Conservation (phyloP, 345 rosid species). For the Citrus maxima region DNA sequence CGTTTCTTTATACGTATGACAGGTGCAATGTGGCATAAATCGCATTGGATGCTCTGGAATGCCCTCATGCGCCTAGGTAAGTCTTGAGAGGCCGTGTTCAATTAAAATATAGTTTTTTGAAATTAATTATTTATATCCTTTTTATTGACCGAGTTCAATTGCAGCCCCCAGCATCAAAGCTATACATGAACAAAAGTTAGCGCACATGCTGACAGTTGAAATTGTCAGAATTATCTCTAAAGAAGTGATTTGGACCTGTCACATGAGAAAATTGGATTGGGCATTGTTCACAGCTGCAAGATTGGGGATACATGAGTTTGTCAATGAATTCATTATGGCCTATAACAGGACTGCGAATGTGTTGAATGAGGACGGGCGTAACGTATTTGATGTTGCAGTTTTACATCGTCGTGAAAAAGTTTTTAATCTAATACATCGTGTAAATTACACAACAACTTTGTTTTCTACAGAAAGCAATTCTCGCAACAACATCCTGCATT, state of each 20-base stretch:
- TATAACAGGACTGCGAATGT: too few relatives aligned
- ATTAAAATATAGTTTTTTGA: too few relatives aligned
- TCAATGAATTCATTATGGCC: neutral
- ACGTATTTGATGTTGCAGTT: conserved; percentile 11
- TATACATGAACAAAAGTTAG: too few relatives aligned
- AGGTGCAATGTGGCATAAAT: neutral
- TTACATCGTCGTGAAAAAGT: conserved; percentile 8
- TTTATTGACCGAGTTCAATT: too few relatives aligned
- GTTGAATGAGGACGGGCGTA: neutral
- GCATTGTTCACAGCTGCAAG: neutral
- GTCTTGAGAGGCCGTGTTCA: too few relatives aligned
- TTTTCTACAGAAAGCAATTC: fast-evolving
- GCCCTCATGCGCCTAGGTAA: too few relatives aligned
- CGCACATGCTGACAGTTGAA: too few relatives aligned
- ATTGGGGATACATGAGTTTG: neutral
- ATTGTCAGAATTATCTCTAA: neutral
- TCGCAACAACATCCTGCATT: neutral
- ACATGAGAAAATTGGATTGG: fast-evolving
- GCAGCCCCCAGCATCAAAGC: too few relatives aligned
- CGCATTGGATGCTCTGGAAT: too few relatives aligned
- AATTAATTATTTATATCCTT: too few relatives aligned
- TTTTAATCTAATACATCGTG: conserved; percentile 6
- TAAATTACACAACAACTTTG: neutral
- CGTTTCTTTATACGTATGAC: fast-evolving
- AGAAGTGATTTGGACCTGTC: neutral